Conservation (phyloP, 2,329 filamentous ascomycete species). For the Diplodia seriata region DNA sequence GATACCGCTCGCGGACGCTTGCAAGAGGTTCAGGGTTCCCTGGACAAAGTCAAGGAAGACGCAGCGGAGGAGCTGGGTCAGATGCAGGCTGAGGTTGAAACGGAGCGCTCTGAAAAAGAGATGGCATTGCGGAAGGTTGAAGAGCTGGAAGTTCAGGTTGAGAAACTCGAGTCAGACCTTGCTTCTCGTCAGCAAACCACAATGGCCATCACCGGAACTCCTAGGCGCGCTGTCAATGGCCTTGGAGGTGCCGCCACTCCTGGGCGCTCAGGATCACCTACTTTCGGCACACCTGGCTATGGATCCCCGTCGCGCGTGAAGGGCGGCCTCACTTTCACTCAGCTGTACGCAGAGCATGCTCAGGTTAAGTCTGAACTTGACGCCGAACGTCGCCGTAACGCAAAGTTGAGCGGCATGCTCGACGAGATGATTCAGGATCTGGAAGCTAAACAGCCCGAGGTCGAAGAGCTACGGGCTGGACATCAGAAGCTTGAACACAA, state of each 20-base stretch:
- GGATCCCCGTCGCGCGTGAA: slow-evolving; percentile 56
- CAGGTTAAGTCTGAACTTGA: slow-evolving; percentile 74
- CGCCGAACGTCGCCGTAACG: slow-evolving; percentile 74
- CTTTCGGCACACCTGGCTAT: slow-evolving; percentile 59
- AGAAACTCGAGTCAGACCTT: slow-evolving; percentile 64
- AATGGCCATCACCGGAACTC: slow-evolving; percentile 57
- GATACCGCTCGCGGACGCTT: slow-evolving; percentile 74
- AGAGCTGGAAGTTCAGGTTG: slow-evolving; percentile 69
- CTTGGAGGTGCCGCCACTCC: slow-evolving; percentile 54
- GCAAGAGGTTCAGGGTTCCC: slow-evolving; percentile 69
- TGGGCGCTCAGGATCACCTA: slow-evolving; percentile 58
- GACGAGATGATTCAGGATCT: slow-evolving; percentile 86
- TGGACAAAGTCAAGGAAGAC: slow-evolving; percentile 71
- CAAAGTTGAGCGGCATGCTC: slow-evolving; percentile 76
- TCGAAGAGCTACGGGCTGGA: slow-evolving; percentile 83
- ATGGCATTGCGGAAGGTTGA: slow-evolving; percentile 67
- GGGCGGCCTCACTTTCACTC: slow-evolving; percentile 65
- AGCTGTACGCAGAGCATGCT: slow-evolving; percentile 68
- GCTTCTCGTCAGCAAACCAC: slow-evolving; percentile 50
- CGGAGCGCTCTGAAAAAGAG: slow-evolving; percentile 65
- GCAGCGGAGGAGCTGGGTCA: slow-evolving; percentile 64
- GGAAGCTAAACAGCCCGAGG: slow-evolving; percentile 84
- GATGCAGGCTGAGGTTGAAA: slow-evolving; percentile 58
- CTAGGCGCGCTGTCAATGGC: slow-evolving; percentile 60
- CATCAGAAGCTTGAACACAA: slow-evolving; percentile 81